These are phyloP conservation scores for Podospora conica DNA, from an alignment of 495 filamentous ascomycete genomes.

Conservation along the genomic window DNA sequence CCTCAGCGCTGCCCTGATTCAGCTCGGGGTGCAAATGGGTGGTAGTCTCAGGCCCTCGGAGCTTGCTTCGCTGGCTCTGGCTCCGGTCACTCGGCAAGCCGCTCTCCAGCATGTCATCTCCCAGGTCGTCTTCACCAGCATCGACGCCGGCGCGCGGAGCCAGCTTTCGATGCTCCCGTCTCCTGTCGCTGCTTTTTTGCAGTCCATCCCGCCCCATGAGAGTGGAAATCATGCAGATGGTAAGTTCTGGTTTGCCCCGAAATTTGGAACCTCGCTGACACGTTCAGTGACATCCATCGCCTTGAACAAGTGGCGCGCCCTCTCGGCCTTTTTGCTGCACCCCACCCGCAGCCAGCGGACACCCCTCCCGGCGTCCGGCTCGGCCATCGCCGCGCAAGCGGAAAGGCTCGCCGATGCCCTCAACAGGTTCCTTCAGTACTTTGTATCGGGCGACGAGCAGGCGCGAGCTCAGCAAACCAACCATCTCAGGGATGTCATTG, in stretches of 20 bases:
- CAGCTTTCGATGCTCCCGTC: constrained; percentile 29
- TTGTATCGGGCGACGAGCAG: constrained; percentile 22
- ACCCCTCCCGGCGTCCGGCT: constrained; percentile 22
- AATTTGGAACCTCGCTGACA: background rate
- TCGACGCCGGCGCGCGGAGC: constrained; percentile 20
- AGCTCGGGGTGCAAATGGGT: constrained; percentile 23
- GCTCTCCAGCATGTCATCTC: constrained; percentile 32
- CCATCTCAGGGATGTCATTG: constrained; percentile 29
- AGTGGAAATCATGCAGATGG: constrained; percentile 6
- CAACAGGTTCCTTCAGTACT: constrained; percentile 27
- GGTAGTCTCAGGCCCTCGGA: constrained; percentile 9
- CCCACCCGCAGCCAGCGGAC: constrained; percentile 28
- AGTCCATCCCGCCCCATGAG: constrained; percentile 23
- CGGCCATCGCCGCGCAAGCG: constrained; percentile 25
- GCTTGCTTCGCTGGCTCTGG: constrained; percentile 23
- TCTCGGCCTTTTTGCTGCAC: constrained; percentile 34
- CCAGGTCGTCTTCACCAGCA: constrained; percentile 27
- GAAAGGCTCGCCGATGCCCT: constrained; percentile 23
- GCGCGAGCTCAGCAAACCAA: constrained; percentile 30
- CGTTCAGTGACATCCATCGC: constrained; percentile 24
- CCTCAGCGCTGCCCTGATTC: constrained; percentile 18
- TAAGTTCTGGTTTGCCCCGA: background rate
- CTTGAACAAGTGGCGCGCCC: constrained; percentile 29
- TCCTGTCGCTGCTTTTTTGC: constrained; percentile 25
- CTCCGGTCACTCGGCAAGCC: constrained; percentile 21